phyloP scores from a whole-genome alignment of 2,329 filamentous ascomycete genomes.

The Aureobasidium leucospermi region DNA sequence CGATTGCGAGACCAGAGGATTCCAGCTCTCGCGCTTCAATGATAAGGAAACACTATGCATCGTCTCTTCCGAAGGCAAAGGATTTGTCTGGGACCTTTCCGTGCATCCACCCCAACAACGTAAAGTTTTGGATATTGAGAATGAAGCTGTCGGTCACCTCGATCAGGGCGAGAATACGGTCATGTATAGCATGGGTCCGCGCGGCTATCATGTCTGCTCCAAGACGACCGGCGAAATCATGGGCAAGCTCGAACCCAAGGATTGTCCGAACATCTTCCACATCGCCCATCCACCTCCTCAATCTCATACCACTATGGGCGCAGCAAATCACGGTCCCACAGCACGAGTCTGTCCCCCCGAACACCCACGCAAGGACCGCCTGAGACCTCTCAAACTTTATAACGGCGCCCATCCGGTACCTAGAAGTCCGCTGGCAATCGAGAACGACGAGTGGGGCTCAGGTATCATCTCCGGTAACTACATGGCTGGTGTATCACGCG shows the following conservation, averaged over 20 bases:
- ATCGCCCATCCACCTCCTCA: slow-evolving; percentile 24
- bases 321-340: slow-evolving; percentile 15
- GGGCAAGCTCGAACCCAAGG: slow-evolving; percentile 32
- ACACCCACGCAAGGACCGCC: slow-evolving; percentile 17
- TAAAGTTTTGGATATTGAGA: slow-evolving; percentile 33
- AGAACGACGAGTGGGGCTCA: slow-evolving; percentile 42
- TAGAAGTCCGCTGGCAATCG: slow-evolving; percentile 16
- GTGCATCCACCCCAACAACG: slow-evolving; percentile 28
- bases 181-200: slow-evolving; percentile 37
- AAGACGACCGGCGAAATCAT: slow-evolving; percentile 34
- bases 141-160: slow-evolving; percentile 38
- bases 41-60: slow-evolving; percentile 37
- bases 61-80: slow-evolving; percentile 37
- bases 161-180: slow-evolving; percentile 36
- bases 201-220: slow-evolving; percentile 37
- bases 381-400: slow-evolving; percentile 18
- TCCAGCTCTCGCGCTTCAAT: slow-evolving; percentile 31
- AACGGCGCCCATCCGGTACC: slow-evolving; percentile 17
- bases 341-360: slow-evolving; percentile 18
- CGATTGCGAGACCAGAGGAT: slow-evolving; percentile 38
- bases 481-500: slow-evolving; percentile 38
- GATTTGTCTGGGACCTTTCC: slow-evolving; percentile 39
- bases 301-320: slow-evolving; percentile 18
- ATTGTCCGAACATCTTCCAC: slow-evolving; percentile 29
- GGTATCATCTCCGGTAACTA: slow-evolving; percentile 36